phyloP scores from a whole-genome alignment of 208 protist genomes.

The Borovskyia barvae region DNA sequence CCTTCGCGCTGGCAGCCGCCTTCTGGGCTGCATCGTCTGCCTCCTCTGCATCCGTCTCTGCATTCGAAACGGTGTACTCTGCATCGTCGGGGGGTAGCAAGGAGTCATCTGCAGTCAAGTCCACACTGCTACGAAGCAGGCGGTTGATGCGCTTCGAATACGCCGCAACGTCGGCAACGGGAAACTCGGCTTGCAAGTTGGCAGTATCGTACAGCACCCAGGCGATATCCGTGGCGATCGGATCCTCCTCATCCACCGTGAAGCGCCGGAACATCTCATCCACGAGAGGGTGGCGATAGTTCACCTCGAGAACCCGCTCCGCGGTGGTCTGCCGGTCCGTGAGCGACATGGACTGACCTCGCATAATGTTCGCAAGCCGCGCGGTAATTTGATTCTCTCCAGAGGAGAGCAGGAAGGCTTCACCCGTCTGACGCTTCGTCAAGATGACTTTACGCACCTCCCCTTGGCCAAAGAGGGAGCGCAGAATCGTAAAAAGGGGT shows the following conservation, averaged over 20 bases:
- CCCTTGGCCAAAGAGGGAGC: conserved; percentile 56
- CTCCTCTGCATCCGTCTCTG: conserved; percentile 29
- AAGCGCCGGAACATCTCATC: conserved; percentile 89
- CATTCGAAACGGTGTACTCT: conserved; percentile 55
- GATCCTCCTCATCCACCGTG: conserved; percentile 83
- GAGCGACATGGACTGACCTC: conserved; percentile 90
- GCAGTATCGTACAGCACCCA: conserved; percentile 96
- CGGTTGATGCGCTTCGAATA: conserved; percentile 86
- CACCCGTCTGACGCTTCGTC: conserved; percentile 90
- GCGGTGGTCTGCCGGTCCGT: conserved; percentile 40
- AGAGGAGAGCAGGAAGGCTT: conserved; percentile 95
- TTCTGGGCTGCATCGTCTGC: not conserved
- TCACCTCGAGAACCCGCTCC: conserved; percentile 97
- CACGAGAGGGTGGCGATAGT: conserved; percentile 97
- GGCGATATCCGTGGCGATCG: conserved; percentile 83
- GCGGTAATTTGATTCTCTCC: conserved; percentile 94
- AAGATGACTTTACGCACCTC: conserved; percentile 91
- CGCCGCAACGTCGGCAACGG: conserved; percentile 65
- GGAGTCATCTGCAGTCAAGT: conserved; percentile 61
- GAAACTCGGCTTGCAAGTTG: conserved; percentile 93
- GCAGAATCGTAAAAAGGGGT: conserved; percentile 84
- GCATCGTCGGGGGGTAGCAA: conserved; percentile 78
- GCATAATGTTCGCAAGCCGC: conserved; percentile 97
- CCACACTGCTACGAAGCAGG: conserved; percentile 86
- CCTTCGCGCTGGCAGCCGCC: not conserved